Evolutionary conservation across 73 alveolate species (phyloP).

Genomic region (Paramecium octaurelia): DNA sequence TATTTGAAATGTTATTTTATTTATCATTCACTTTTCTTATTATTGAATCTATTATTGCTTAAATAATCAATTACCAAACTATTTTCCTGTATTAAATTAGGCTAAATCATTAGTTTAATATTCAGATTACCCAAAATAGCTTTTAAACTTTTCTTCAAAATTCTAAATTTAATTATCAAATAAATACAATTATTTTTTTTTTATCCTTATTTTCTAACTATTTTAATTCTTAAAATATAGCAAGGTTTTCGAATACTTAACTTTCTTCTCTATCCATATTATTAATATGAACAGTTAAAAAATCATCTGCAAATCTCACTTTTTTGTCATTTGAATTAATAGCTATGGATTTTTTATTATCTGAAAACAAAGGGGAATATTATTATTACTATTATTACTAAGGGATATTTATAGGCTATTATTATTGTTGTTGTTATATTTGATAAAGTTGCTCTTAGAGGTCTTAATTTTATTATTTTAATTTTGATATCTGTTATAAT

Average conservation of each 20-base stretch:
- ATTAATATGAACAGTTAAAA: slow-evolving; percentile 29
- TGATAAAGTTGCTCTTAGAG: background rate
- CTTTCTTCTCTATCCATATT: slow-evolving; percentile 55
- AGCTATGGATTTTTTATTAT: background rate
- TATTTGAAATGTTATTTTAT: slow-evolving; percentile 41
- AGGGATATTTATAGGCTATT: background rate
- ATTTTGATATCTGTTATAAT: background rate
- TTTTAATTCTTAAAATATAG: slow-evolving; percentile 57
- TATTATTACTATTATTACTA: background rate
- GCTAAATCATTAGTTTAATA: slow-evolving; percentile 36
- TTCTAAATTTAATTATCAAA: background rate
- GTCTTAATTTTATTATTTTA: slow-evolving; percentile 59
- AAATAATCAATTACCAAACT: background rate
- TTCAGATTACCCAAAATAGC: slow-evolving; percentile 14
- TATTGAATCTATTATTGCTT: slow-evolving; percentile 39
- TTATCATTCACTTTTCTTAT: slow-evolving; percentile 56
- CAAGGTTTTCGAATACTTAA: slow-evolving; percentile 48
- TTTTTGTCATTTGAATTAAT: slow-evolving; percentile 46
- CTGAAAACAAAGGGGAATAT: background rate
- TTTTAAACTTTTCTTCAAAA: slow-evolving; percentile 39
- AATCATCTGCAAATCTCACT: slow-evolving; percentile 56
- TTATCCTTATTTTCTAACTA: slow-evolving; percentile 46
- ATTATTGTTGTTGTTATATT: background rate
- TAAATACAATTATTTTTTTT: slow-evolving; percentile 27
- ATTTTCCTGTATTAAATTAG: background rate